A percentile compares a stretch with the other conserved stretches of the same genome.
These are phyloP conservation scores for Gastrolobium bilobum DNA, from an alignment of 306 rosid species.

Conservation along the genomic window DNA sequence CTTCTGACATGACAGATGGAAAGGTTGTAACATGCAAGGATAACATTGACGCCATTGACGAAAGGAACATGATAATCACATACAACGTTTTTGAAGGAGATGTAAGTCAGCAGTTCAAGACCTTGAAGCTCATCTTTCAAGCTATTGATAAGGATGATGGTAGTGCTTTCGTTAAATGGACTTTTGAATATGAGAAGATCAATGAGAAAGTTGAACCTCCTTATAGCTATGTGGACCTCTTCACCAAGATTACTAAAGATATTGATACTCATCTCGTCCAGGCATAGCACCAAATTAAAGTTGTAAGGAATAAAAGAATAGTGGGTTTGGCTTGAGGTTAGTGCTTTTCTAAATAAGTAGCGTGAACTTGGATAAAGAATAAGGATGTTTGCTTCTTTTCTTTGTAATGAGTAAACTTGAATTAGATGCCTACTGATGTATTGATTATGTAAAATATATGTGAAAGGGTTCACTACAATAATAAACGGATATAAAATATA, in stretches of 20 bases:
- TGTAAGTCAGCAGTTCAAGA: conserved; percentile 1
- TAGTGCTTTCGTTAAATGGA: conserved; percentile 29
- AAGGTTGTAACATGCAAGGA: neutral
- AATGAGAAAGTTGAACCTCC: conserved; percentile 36
- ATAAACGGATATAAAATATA: too few relatives aligned
- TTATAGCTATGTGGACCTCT: conserved; percentile 8
- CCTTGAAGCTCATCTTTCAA: neutral
- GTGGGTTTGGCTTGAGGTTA: too few relatives aligned
- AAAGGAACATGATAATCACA: neutral
- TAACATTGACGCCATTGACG: conserved; percentile 34
- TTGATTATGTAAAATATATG: too few relatives aligned
- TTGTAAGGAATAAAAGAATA: too few relatives aligned
- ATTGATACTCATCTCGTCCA: conserved; percentile 37
- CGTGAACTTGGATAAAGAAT: too few relatives aligned
- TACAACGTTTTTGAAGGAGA: conserved; percentile 36
- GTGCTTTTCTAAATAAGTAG: too few relatives aligned
- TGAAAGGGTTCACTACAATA: too few relatives aligned
- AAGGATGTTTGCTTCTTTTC: too few relatives aligned
- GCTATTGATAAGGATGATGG: neutral
- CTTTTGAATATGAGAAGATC: conserved; percentile 41
- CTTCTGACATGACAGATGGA: neutral
- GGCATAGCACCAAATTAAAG: neutral
- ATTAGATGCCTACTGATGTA: too few relatives aligned
- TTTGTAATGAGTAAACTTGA: too few relatives aligned
- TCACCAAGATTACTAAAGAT: conserved; percentile 26